Base-by-base conservation (phyloP, 23 red algal species). In the Gracilaria domingensis region DNA sequence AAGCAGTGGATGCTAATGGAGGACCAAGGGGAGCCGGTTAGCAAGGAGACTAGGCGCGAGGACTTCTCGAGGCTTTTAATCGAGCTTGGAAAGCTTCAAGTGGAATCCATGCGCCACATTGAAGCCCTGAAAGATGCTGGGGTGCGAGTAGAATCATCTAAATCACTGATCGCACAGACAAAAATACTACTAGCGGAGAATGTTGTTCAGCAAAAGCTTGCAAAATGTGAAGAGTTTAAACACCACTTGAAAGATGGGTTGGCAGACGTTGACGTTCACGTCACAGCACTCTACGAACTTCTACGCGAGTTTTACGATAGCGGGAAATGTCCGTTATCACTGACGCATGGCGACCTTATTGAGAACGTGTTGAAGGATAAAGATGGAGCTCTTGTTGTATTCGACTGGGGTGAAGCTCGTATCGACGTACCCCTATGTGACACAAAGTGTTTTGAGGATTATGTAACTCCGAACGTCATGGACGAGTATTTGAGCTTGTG, bases 1-100 rank as follows among this genome's bases (percentile, higher is more conserved):
- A 66, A 82, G 53, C 4, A 64, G 1, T 82, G 79, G 79, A 82
- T 82, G 79, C 20, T 82, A n/a, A 78, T 45, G 35, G 29, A 48
- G n/a, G n/a, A n/a, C n/a, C n/a, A n/a, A n/a, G n/a, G n/a, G n/a
- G n/a, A n/a, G n/a, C n/a, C n/a, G n/a, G n/a, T n/a, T n/a, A n/a
- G n/a, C n/a, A n/a, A n/a, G n/a, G n/a, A n/a, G n/a, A n/a, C n/a
- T n/a, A n/a, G n/a, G n/a, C n/a, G n/a, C n/a, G n/a, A n/a, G n/a
- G n/a, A n/a, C n/a, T n/a, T n/a, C n/a, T n/a, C n/a, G n/a, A 48
- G 73, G 42, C 13, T 78, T 78, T 48, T 30, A 1, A 48, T 48
- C 13, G 7, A 1, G 36, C 0, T 48, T 78, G 73, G 73, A 78
- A 2, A 54, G 11, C 73, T 78, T 23, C 73, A 78, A 4, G 2